Evolutionary conservation across 2,329 filamentous ascomycete species (phyloP), one percentile per base, ranked within the genome.

Genomic region (Phialemonium atrogriseum): DNA sequence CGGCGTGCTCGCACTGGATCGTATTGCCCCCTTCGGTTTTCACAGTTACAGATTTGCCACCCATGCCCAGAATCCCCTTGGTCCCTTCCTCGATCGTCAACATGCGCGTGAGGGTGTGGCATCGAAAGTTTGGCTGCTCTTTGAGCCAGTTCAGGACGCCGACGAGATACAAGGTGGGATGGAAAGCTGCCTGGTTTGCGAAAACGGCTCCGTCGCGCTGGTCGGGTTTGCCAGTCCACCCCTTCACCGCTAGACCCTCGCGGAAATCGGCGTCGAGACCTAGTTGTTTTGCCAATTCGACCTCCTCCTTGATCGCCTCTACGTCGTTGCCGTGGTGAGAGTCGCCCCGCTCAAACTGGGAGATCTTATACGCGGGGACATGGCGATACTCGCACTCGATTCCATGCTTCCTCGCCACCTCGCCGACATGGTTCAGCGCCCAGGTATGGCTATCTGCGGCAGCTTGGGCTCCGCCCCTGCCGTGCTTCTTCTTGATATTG

Each of bases 311-410:
- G 22, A 73, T 38, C 24, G 56, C 48, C 29, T 64, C 45, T 18
- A 70, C 42, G 27, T 73, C 68, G 6, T 61, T 46, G 3, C 59
- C 50, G 33, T 70, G 62, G 33, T 63, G 53, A 10, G 55, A 45
- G 7, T 62, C 53, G 9, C 52, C 56, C 1, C 50, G 49, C 0
- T 55, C 43, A 36, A 66, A 69, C 43, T 72, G 63, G 2, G 67
- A 70, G 5, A 75, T 53, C 22, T 66, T 52, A 38, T 70, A 70
- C 1, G 53, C 67, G 1, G 59, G 62, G 3, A 75, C 41, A 21
- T 51, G 51, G 6, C 70, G 61, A 44, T 71, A 76, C 39, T 74
- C 70, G 49, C 71, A 76, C 1, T 73, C 67, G 19, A 75, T 68
- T 4, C 58, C 60, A 5, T 73, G 52, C 38, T 65, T 46, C 34